Conservation (phyloP, 1,284 basidiomycete species). For the Waitea zeae region DNA sequence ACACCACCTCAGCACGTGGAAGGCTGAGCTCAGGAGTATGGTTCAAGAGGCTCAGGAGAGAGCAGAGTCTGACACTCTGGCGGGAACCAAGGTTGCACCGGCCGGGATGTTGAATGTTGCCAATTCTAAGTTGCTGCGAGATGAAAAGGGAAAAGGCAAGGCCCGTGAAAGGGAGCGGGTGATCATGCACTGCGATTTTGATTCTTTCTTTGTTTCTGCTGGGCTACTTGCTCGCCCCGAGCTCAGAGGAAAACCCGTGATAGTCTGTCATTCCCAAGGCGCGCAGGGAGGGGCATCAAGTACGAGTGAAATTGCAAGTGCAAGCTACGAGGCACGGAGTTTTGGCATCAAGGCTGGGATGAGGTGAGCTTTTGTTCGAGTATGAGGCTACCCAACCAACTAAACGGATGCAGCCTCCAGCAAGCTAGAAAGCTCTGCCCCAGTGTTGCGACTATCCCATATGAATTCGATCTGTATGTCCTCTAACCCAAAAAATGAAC, state of each 20-base stretch:
- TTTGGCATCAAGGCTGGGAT: conserved; percentile 90
- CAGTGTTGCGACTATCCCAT: conserved; percentile 68
- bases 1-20: conserved; percentile 88
- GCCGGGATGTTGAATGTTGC: too few species aligned
- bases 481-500: background rate
- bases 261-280: conserved; percentile 89
- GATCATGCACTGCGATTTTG: conserved; percentile 93
- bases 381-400: background rate
- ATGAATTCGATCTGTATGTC: conserved; percentile 64
- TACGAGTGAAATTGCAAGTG: conserved; percentile 89
- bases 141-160: conserved; percentile 10
- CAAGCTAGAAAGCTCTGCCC: conserved; percentile 74
- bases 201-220: conserved; percentile 94
- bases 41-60: conserved; percentile 66
- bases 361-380: conserved; percentile 36
- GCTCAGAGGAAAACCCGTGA: conserved; percentile 72
- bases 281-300: conserved; percentile 48
- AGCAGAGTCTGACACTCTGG: conserved; percentile 30
- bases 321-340: conserved; percentile 83
- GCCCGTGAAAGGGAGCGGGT: conserved; percentile 20
- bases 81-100: too few species aligned
- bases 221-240: conserved; percentile 66
- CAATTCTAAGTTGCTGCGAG: too few species aligned
- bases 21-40: conserved; percentile 72
- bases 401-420: conserved; percentile 37